Evolutionary conservation across 2,329 filamentous ascomycete genomes (phyloP).

Genomic region (Fusarium nurragi): DNA sequence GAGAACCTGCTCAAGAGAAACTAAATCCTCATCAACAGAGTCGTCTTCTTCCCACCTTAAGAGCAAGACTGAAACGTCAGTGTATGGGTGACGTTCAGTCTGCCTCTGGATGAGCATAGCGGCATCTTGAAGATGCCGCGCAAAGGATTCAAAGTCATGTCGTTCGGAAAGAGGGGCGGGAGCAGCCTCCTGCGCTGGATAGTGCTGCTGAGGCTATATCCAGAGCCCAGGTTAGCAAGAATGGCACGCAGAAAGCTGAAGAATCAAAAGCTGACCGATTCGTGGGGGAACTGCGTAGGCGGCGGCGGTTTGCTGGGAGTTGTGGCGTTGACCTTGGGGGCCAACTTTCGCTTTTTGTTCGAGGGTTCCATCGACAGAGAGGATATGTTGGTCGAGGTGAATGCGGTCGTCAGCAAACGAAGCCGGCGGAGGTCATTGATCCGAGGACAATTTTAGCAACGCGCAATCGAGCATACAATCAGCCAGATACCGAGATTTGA

Average conservation of each 20-base stretch:
- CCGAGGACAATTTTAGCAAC: slow-evolving; percentile 11
- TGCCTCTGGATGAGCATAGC: slow-evolving; percentile 73
- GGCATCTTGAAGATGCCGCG: slow-evolving; percentile 73
- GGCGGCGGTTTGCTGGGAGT: slow-evolving; percentile 47
- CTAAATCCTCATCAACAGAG: slow-evolving; percentile 62
- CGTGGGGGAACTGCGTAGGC: slow-evolving; percentile 47
- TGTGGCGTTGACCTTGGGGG: slow-evolving; percentile 53
- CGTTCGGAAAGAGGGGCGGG: slow-evolving; percentile 56
- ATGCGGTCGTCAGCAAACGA: slow-evolving; percentile 33
- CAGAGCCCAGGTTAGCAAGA: slow-evolving; percentile 35
- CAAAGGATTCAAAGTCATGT: slow-evolving; percentile 73
- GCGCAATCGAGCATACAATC: slow-evolving; percentile 12
- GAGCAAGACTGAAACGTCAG: slow-evolving; percentile 67
- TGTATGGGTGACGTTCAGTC: slow-evolving; percentile 66
- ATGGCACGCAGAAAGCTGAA: slow-evolving; percentile 22
- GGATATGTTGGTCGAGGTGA: slow-evolving; percentile 25
- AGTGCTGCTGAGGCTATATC: slow-evolving; percentile 47
- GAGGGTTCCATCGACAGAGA: slow-evolving; percentile 54
- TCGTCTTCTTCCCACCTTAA: slow-evolving; percentile 71
- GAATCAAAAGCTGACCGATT: slow-evolving; percentile 48
- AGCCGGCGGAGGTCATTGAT: slow-evolving; percentile 40
- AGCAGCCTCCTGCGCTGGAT: slow-evolving; percentile 53
- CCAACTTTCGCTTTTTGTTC: slow-evolving; percentile 56
- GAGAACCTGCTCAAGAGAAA: slow-evolving; percentile 65
- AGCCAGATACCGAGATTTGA: not conserved